Conservation (phyloP, 129 eudicot genomes). For the Mikania micrantha region DNA sequence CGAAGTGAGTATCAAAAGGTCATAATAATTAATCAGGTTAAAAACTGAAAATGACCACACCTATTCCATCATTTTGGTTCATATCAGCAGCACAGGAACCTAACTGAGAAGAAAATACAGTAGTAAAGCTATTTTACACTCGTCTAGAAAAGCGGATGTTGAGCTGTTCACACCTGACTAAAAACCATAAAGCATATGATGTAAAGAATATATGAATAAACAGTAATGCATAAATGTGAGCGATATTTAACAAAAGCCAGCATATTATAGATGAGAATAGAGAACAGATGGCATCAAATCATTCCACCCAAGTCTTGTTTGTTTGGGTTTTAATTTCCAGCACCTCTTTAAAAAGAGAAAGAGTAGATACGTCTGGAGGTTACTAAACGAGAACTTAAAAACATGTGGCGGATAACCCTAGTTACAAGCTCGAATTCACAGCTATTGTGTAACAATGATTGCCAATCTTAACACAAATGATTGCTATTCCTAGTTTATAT, state of each 20-base stretch:
- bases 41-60: conserved; percentile 13
- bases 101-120: conserved; percentile 63
- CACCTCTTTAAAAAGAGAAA: conserved; percentile 12
- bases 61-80: conserved; percentile 46
- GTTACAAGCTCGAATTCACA: neutral
- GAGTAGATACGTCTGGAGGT: neutral
- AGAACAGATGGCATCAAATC: conserved; percentile 24
- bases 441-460: neutral
- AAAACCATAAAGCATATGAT: conserved; percentile 19
- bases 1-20: conserved; percentile 12
- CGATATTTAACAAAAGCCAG: neutral
- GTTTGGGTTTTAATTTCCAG: conserved; percentile 8
- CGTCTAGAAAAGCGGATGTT: conserved; percentile 54
- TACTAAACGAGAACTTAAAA: conserved; percentile 1
- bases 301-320: conserved; percentile 22
- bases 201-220: conserved; percentile 3
- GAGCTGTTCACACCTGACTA: conserved; percentile 74
- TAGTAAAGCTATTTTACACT: conserved; percentile 56
- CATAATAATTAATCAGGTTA: neutral
- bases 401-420: neutral
- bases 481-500: neutral
- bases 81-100: conserved; percentile 57
- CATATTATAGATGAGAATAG: neutral
- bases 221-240: neutral
- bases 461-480: neutral